These are phyloP conservation scores for Sanghuangporus baumii DNA, from an alignment of 1,284 basidiomycete genomes.

Conservation along the genomic window DNA sequence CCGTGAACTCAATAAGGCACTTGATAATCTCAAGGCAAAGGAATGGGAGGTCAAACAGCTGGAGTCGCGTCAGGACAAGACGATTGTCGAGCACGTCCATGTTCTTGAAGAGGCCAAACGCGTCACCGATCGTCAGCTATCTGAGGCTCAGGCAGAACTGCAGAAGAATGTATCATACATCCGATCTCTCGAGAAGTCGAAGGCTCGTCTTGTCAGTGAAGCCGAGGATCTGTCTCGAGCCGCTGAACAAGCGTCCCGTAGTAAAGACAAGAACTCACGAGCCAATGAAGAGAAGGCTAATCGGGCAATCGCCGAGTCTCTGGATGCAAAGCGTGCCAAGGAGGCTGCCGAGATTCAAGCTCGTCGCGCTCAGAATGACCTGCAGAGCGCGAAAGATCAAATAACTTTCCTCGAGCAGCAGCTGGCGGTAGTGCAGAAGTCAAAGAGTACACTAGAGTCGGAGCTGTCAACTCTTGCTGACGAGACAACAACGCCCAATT, in stretches of 20 bases:
- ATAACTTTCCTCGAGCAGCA: slow-evolving; percentile 49
- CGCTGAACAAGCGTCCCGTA: slow-evolving; percentile 65
- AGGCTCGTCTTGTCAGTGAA: slow-evolving; percentile 72
- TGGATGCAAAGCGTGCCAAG: slow-evolving; percentile 58
- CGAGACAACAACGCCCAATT: slow-evolving; percentile 48
- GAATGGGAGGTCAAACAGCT: slow-evolving; percentile 86
- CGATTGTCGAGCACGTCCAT: slow-evolving; percentile 97
- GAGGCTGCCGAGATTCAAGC: slow-evolving; percentile 60
- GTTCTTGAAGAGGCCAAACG: slow-evolving; percentile 97
- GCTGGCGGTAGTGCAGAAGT: slow-evolving; percentile 45
- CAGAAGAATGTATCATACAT: slow-evolving; percentile 73
- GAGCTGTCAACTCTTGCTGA: slow-evolving; percentile 66
- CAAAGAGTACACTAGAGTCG: slow-evolving; percentile 62
- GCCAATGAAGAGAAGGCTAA: slow-evolving; percentile 46
- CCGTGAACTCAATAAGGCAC: slow-evolving; percentile 73
- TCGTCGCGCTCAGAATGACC: slow-evolving; percentile 53
- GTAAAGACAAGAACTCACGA: slow-evolving; percentile 15
- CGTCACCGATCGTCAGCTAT: slow-evolving; percentile 89
- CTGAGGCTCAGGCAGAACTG: slow-evolving; percentile 74
- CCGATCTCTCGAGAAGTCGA: slow-evolving; percentile 79
- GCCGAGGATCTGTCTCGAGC: slow-evolving; percentile 81
- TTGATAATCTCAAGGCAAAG: slow-evolving; percentile 73
- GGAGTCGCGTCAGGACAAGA: slow-evolving; percentile 90
- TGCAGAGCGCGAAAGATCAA: slow-evolving; percentile 49
- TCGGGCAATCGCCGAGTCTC: slow-evolving; percentile 52